Evolutionary conservation across 148 eudicot genomes (phyloP), one percentile per base, ranked within the genome.

Genomic region (Camellia sinensis): DNA sequence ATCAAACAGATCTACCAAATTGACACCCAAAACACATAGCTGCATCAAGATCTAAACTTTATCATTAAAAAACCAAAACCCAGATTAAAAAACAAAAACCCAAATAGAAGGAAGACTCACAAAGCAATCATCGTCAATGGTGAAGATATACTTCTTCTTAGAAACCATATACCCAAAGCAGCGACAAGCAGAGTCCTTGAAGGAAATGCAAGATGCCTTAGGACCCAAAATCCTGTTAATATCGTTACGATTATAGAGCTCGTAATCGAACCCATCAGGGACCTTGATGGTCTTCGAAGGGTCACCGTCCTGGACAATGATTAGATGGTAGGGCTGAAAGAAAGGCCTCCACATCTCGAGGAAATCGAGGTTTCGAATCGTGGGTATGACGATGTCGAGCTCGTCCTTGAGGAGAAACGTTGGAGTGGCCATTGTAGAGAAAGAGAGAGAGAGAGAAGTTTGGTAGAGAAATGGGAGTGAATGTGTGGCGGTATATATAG

Each of bases 151-250:
- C 89, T 89, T 89, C 92, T 89, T 89, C 86, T 89, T 89, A 29
- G 90, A 89, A n/a, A 89, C 88, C 92, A 89, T 89, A 74, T 87
- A 89, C 0, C 92, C 92, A 54, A 89, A 89, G 87, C 92, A 89
- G 8, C 92, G 86, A 71, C 92, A 89, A 65, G 92, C 92, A 9
- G 92, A 89, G 72, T 89, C 92, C 89, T 89, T 89, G 84, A 89
- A 89, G 3, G 92, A 89, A 43, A 89, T 89, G 75, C 92, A 89
- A 44, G 85, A 80, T 13, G 92, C 89, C 81, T 75, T 86, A 7
- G 92, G 92, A n/a, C 92, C 92, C 52, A 89, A 63, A 37, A 89
- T 82, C 78, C 81, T 83, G 75, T 89, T 89, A 52, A 89, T 89
- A 50, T 89, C 92, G 48, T 89, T 83, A 12, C 92, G 84, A 48